phyloP scores from a whole-genome alignment of 129 eudicot genomes.

The Pittosporum tobira region DNA sequence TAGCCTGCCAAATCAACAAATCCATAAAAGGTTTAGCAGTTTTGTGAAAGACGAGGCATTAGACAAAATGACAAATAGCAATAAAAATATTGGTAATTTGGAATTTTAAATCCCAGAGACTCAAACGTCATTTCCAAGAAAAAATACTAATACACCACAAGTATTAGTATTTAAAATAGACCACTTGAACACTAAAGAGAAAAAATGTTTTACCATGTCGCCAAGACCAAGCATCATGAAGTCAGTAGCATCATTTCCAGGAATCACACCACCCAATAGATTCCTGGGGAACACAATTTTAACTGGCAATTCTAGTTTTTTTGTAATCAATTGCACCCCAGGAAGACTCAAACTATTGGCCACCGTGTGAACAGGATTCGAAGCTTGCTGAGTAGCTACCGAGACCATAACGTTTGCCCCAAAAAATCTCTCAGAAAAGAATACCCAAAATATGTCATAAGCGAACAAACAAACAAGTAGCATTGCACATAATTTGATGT shows the following conservation, averaged over 20 bases:
- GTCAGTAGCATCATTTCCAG: conserved; percentile 65
- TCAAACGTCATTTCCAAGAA: too few relatives aligned
- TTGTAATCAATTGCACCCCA: conserved; percentile 73
- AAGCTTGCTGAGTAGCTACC: conserved; percentile 94
- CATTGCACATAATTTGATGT: conserved; percentile 89
- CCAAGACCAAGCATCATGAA: conserved; percentile 99
- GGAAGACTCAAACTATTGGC: conserved; percentile 91
- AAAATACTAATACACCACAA: too few relatives aligned
- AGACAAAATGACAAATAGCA: background rate
- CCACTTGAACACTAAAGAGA: background rate
- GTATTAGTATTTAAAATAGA: background rate
- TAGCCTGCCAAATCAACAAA: conserved; percentile 52
- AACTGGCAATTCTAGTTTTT: conserved; percentile 92
- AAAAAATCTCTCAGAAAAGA: conserved; percentile 79
- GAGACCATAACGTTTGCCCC: conserved; percentile 98
- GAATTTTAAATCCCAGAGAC: too few relatives aligned
- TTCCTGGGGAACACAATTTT: conserved; percentile 92
- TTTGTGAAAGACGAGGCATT: background rate
- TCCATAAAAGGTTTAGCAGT: background rate
- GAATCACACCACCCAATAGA: conserved; percentile 71
- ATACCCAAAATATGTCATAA: conserved; percentile 95
- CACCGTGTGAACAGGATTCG: conserved; percentile 93
- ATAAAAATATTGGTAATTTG: background rate
- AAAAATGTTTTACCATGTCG: conserved; percentile 64
- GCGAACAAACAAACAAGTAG: conserved; percentile 75